phyloP scores from a whole-genome alignment of 169 alveolate species.

The Cryptosporidium baileyi region DNA sequence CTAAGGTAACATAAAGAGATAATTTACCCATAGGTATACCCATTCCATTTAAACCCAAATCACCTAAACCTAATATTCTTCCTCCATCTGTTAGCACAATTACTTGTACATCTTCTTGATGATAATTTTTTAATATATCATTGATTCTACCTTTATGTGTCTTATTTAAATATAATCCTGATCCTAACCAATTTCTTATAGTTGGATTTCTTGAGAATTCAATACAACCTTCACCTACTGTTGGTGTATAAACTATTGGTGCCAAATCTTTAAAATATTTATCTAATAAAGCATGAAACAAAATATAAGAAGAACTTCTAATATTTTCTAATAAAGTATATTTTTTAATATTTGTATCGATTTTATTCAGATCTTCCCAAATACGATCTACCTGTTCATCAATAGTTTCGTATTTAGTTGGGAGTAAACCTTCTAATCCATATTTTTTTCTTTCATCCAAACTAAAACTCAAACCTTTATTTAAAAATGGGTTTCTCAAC shows the following conservation, averaged over 20 bases:
- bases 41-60: slow-evolving; percentile 80
- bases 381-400: slow-evolving; percentile 69
- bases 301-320: slow-evolving; percentile 69
- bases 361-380: background rate
- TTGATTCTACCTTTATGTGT: slow-evolving; percentile 1
- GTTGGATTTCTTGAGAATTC: slow-evolving; percentile 67
- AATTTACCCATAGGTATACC: slow-evolving; percentile 82
- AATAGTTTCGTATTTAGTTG: slow-evolving; percentile 47
- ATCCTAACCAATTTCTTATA: slow-evolving; percentile 60
- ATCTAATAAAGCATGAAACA: slow-evolving; percentile 69
- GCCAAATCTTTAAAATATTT: slow-evolving; percentile 69
- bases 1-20: slow-evolving; percentile 74
- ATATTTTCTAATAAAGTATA: slow-evolving; percentile 70
- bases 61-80: slow-evolving; percentile 81
- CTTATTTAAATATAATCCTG: slow-evolving; percentile 25
- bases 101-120: slow-evolving; percentile 70
- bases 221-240: slow-evolving; percentile 74
- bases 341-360: slow-evolving; percentile 42
- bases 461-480: slow-evolving; percentile 72
- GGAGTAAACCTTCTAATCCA: slow-evolving; percentile 70
- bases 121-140: slow-evolving; percentile 6
- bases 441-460: slow-evolving; percentile 67
- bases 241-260: slow-evolving; percentile 76
- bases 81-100: slow-evolving; percentile 82
- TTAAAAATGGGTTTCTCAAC: slow-evolving; percentile 70